Evolutionary conservation across 768 basidiomycete genomes (phyloP).

Genomic region (Crepidotus variabilis): DNA sequence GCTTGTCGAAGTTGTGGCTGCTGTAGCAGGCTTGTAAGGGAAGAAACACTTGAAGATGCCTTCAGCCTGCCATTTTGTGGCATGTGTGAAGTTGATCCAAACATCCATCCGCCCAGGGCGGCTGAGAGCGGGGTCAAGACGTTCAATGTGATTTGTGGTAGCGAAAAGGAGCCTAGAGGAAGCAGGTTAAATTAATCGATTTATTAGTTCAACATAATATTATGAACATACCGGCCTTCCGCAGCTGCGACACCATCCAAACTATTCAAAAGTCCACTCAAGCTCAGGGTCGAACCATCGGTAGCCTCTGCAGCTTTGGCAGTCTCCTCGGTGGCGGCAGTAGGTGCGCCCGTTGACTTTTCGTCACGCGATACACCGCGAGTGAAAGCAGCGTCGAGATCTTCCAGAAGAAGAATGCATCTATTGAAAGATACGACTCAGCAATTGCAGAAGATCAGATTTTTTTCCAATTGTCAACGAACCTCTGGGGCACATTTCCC

Average conservation of each 20-base stretch:
- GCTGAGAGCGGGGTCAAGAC: conserved; percentile 84
- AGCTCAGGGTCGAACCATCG: conserved; percentile 79
- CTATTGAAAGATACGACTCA: conserved; percentile 31
- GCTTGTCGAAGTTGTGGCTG: conserved; percentile 17
- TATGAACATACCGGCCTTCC: conserved; percentile 63
- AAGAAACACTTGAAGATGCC: conserved; percentile 95
- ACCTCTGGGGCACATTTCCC: conserved; percentile 87
- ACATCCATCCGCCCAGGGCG: conserved; percentile 91
- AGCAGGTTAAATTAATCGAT: conserved; percentile 11
- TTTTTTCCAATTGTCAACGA: conserved; percentile 3
- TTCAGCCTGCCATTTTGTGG: conserved; percentile 90
- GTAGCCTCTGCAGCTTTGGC: conserved; percentile 40
- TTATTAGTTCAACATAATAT: background rate
- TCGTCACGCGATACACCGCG: conserved; percentile 81
- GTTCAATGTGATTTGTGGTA: conserved; percentile 92
- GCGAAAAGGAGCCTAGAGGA: conserved; percentile 72
- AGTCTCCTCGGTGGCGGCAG: conserved; percentile 38
- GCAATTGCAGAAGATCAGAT: conserved; percentile 1
- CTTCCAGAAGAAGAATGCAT: conserved; percentile 91
- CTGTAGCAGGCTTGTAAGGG: conserved; percentile 52
- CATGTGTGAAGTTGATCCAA: conserved; percentile 89
- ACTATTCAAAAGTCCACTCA: conserved; percentile 83
- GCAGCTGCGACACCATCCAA: conserved; percentile 84
- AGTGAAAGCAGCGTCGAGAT: conserved; percentile 90
- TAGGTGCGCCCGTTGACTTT: conserved; percentile 72